A percentile compares a stretch with the other conserved stretches of the same genome.
Evolutionary conservation across 371 early-diverging fungal species (phyloP).

Genomic region (Funneliformis caledonium): DNA sequence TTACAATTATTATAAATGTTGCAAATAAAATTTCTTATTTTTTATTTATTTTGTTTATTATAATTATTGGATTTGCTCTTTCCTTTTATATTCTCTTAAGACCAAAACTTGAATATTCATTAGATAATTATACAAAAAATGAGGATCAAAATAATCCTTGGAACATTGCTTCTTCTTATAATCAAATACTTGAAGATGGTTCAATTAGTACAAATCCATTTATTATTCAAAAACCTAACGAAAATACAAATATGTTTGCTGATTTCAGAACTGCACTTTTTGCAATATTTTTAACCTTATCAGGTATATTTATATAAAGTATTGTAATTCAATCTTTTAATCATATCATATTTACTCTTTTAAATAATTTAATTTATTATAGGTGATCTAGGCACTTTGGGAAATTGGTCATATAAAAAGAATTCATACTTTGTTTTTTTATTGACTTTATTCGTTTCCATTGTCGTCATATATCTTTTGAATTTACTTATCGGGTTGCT

Average conservation of each 20-base stretch:
- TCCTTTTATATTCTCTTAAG: background rate
- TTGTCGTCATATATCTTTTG: no score
- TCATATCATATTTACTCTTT: no score
- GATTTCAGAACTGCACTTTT: background rate
- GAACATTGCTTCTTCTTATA: background rate
- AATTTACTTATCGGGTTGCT: no score
- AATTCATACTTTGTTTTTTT: no score
- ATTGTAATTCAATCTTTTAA: no score
- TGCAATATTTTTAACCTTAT: background rate
- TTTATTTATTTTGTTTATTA: background rate
- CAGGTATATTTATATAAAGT: background rate
- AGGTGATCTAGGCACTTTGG: no score
- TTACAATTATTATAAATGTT: background rate
- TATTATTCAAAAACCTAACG: background rate
- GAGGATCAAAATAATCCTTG: conserved; percentile 18
- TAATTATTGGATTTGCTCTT: background rate
- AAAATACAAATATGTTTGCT: conserved; percentile 5
- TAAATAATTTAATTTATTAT: no score
- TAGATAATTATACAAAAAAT: background rate
- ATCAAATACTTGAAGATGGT: background rate
- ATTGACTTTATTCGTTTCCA: no score
- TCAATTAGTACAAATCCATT: background rate
- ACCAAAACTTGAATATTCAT: background rate
- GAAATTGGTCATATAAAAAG: no score
- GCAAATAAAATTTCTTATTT: background rate